A percentile compares a stretch with the other conserved stretches of the same genome.
Conservation (phyloP, 345 rosid genomes). For the Reutealis trisperma region DNA sequence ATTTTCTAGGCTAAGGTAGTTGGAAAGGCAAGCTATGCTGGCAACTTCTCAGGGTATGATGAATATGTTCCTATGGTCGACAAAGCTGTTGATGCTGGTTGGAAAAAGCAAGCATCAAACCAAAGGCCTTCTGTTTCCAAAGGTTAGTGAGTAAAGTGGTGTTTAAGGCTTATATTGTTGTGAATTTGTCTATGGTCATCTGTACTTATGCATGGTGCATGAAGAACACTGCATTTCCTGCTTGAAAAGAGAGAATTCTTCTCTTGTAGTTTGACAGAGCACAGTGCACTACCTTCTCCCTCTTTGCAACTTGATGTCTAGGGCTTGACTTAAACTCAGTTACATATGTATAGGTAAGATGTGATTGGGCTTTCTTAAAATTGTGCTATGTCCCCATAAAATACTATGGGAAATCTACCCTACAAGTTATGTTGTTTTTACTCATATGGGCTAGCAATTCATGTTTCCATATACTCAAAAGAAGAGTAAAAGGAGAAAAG, state of each 20-base stretch:
- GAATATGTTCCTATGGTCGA: constrained; percentile 99
- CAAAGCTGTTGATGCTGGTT: constrained; percentile 87
- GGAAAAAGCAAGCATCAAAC: constrained; percentile 66
- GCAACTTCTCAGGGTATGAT: constrained; percentile 86
- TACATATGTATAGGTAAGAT: not conserved
- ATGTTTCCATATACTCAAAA: not conserved
- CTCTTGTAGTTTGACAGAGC: not conserved
- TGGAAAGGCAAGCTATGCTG: constrained; percentile 64
- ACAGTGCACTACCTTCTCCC: not conserved
- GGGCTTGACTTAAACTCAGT: not conserved
- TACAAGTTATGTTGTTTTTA: not conserved
- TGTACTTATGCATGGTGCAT: not conserved
- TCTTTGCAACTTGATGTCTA: not conserved
- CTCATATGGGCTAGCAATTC: not conserved
- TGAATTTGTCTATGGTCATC: not conserved
- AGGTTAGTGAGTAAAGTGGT: constrained; percentile 43
- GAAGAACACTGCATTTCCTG: not conserved
- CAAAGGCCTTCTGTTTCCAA: constrained; percentile 49
- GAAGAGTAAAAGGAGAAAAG: not conserved
- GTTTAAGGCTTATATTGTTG: not conserved
- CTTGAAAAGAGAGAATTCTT: no score
- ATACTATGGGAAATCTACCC: not conserved
- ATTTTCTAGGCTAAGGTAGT: constrained; percentile 60
- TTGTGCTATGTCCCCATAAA: not conserved
- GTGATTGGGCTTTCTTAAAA: not conserved